A percentile compares a stretch with the other conserved stretches of the same genome.
Evolutionary conservation across 805 yeast species (phyloP).

Genomic region (Teunomyces tritomae): DNA sequence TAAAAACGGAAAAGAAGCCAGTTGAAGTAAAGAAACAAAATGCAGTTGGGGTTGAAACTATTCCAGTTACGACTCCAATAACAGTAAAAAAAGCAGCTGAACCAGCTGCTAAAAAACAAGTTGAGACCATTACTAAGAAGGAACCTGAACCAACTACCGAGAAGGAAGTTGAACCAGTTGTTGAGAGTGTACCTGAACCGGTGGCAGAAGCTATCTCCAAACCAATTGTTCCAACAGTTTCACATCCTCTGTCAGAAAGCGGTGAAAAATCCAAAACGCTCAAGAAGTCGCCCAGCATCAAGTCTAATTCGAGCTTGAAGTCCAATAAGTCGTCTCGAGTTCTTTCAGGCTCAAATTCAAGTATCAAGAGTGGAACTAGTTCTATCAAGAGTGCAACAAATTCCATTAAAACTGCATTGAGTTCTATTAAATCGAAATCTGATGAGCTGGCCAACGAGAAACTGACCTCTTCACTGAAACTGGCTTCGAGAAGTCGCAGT

Average conservation of each 20-base stretch:
- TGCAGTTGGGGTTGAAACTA: background rate
- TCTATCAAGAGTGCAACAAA: background rate
- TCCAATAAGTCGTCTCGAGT: background rate
- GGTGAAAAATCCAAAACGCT: background rate
- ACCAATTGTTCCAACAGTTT: background rate
- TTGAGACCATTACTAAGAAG: no score
- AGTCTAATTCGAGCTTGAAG: background rate
- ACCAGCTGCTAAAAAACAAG: no score
- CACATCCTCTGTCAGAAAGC: no score
- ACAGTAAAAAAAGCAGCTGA: no score
- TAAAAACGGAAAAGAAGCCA: background rate
- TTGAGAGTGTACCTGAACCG: no score
- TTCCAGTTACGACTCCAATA: no score
- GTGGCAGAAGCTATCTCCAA: background rate
- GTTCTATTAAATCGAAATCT: background rate
- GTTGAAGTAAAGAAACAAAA: background rate
- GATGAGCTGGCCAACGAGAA: background rate
- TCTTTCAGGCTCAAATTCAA: background rate
- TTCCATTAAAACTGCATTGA: background rate
- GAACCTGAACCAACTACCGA: no score
- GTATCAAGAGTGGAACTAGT: background rate
- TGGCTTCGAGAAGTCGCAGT: background rate
- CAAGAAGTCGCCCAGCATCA: background rate
- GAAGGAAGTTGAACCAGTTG: no score
- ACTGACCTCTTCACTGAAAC: no score